Percentiles rank a stretch among this genome's conserved stretches.
Evolutionary conservation across 257 asterid species (phyloP).

Genomic region (Solanum paucissectum): DNA sequence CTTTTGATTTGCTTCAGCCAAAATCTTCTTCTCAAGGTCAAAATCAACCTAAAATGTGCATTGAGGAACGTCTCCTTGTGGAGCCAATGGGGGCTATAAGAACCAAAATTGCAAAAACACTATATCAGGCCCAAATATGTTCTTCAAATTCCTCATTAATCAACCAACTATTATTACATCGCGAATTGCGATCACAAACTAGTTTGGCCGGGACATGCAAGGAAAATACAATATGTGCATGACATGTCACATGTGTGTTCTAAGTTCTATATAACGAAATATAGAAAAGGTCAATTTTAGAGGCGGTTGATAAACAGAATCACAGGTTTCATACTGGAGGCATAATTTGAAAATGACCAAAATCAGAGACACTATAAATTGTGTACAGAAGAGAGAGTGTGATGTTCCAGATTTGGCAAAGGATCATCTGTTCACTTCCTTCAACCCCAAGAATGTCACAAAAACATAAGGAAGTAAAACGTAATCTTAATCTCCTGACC

Average conservation of each 20-base stretch:
- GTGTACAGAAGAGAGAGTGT: no score
- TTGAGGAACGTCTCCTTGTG: conserved; percentile 72
- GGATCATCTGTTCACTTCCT: no score
- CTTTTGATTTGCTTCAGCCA: conserved; percentile 60
- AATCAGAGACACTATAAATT: no score
- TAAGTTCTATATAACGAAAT: no score
- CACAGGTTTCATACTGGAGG: conserved; percentile 20
- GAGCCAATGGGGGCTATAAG: conserved; percentile 57
- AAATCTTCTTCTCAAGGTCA: conserved; percentile 75
- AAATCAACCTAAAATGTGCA: conserved; percentile 76
- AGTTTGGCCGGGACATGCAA: background rate
- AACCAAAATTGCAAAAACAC: background rate
- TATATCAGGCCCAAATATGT: background rate
- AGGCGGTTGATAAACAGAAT: no score
- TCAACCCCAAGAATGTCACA: no score
- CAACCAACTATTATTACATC: background rate
- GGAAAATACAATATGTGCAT: background rate
- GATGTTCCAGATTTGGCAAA: no score
- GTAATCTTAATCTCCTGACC: no score
- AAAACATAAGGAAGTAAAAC: no score
- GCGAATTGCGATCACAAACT: background rate
- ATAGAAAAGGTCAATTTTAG: background rate
- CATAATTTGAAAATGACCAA: conserved; percentile 7
- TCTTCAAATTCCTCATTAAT: background rate
- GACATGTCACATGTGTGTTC: no score